Conservation (phyloP, 1,284 basidiomycete genomes). For the Pseudozyma sp. region DNA sequence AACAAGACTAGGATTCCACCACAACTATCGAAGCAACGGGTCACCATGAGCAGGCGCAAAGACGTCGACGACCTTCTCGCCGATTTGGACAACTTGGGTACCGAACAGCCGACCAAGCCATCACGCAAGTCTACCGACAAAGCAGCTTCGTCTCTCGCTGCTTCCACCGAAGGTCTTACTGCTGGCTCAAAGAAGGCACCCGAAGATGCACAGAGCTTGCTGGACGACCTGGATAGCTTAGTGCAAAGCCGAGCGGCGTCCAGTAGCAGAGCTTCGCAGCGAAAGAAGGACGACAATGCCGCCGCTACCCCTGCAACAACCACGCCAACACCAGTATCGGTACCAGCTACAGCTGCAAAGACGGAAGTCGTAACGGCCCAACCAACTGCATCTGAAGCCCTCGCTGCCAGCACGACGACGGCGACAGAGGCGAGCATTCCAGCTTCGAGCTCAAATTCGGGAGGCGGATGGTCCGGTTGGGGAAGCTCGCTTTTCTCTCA, state of each 20-base stretch:
- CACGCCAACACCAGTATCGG: constrained; percentile 4
- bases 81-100: constrained; percentile 62
- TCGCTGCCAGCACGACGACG: too few species aligned
- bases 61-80: constrained; percentile 67
- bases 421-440: background rate
- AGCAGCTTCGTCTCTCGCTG: constrained; percentile 5
- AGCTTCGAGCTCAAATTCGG: constrained; percentile 62
- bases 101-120: constrained; percentile 30
- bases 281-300: constrained; percentile 33
- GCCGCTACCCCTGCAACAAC: background rate
- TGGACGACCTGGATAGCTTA: constrained; percentile 67
- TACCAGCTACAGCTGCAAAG: background rate
- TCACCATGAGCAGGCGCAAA: constrained; percentile 41
- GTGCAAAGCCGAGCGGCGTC: constrained; percentile 60
- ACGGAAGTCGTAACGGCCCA: too few species aligned
- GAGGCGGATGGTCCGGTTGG: constrained; percentile 77
- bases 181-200: constrained; percentile 29
- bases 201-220: constrained; percentile 64
- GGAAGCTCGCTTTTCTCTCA: constrained; percentile 73
- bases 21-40: background rate
- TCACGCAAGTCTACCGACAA: constrained; percentile 35
- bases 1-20: background rate
- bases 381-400: too few species aligned
- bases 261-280: constrained; percentile 35
- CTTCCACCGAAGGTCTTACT: constrained; percentile 5